Conservation (phyloP, 495 filamentous ascomycete species). For the Jackrogersella multiformis region DNA sequence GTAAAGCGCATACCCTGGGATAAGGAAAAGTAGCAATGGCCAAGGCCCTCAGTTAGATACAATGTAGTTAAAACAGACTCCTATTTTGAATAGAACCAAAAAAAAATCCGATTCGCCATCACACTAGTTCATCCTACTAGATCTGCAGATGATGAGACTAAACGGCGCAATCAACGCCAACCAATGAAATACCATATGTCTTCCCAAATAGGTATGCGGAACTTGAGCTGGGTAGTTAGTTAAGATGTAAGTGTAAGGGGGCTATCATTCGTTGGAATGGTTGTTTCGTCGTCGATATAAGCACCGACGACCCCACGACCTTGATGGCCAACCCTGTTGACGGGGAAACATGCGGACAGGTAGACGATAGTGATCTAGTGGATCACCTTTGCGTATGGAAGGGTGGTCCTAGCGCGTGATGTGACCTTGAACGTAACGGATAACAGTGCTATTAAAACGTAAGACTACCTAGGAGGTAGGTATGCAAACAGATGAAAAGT, state of each 20-base stretch:
- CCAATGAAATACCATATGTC: constrained; percentile 22
- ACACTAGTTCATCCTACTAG: neutral
- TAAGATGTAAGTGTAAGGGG: constrained; percentile 8
- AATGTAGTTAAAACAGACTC: constrained; percentile 30
- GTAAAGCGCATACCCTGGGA: neutral
- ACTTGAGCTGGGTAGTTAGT: constrained; percentile 10
- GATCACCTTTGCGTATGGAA: too few species aligned
- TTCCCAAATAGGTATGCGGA: constrained; percentile 31
- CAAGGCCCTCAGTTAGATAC: neutral
- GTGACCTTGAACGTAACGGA: too few species aligned
- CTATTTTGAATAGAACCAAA: constrained; percentile 23
- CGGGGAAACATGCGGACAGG: too few species aligned
- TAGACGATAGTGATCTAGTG: too few species aligned
- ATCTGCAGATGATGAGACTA: constrained; percentile 1
- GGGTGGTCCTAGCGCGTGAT: too few species aligned
- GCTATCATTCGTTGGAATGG: constrained; percentile 22
- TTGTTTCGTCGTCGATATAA: constrained; percentile 34
- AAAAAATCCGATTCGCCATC: constrained; percentile 28
- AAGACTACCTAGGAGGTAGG: too few species aligned
- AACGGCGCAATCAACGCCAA: neutral
- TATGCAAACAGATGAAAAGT: too few species aligned
- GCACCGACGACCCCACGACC: constrained; percentile 43
- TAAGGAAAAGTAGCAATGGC: constrained; percentile 7
- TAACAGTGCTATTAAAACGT: too few species aligned
- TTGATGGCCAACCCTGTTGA: constrained; percentile 46